phyloP scores from a whole-genome alignment of 495 filamentous ascomycete genomes.

The Aspergillus wentii region DNA sequence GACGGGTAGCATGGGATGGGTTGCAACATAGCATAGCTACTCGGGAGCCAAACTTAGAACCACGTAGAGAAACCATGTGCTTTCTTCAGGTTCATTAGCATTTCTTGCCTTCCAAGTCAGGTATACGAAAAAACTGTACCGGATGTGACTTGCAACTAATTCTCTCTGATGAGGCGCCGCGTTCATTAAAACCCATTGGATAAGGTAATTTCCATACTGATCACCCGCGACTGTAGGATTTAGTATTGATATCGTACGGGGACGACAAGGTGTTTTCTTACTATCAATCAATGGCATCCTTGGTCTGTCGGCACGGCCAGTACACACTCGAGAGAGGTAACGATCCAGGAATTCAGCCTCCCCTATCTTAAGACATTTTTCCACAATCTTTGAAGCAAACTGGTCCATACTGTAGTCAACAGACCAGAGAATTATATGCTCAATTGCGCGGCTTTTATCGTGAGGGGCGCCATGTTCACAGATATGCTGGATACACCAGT shows the following conservation, averaged over 20 bases:
- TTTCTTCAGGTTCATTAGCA: conserved; percentile 47
- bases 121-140: conserved; percentile 35
- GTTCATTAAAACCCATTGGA: conserved; percentile 93
- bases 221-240: conserved; percentile 72
- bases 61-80: conserved; percentile 98
- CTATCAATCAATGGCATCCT: conserved; percentile 97
- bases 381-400: conserved; percentile 97
- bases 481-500: conserved; percentile 99
- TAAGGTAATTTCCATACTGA: conserved; percentile 97
- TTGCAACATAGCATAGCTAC: conserved; percentile 99
- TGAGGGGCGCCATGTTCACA: conserved; percentile 92
- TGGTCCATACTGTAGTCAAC: conserved; percentile 99
- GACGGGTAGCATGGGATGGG: conserved; percentile 76
- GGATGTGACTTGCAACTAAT: conserved; percentile 85
- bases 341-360: conserved; percentile 85
- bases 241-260: conserved; percentile 18
- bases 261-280: conserved; percentile 22
- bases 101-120: too few relatives aligned
- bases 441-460: conserved; percentile 88
- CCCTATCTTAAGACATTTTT: conserved; percentile 98
- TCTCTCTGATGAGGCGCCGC: conserved; percentile 83
- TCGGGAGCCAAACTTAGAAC: conserved; percentile 96
- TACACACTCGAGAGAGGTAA: conserved; percentile 91
- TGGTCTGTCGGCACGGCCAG: conserved; percentile 82
- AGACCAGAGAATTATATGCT: conserved; percentile 88